These are phyloP conservation scores for Austropuccinia psidii DNA, from an alignment of 1,284 basidiomycete genomes.

Conservation along the genomic window DNA sequence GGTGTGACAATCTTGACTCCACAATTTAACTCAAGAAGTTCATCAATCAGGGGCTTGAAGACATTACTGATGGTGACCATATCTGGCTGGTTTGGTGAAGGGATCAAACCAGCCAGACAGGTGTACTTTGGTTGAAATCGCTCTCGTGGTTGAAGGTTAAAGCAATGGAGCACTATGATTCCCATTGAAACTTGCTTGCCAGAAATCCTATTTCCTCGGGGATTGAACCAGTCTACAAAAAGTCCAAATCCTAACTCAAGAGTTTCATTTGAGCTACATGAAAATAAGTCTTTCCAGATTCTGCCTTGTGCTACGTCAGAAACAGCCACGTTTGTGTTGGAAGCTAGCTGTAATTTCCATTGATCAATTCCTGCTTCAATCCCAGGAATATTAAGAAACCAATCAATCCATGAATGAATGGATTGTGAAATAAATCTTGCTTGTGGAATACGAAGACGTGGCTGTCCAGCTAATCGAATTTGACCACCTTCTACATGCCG, in stretches of 20 bases:
- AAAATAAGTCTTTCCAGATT: background rate
- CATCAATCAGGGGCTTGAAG: background rate
- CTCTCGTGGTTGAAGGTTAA: background rate
- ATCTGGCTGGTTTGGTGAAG: background rate
- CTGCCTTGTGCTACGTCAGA: background rate
- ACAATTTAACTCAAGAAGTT: background rate
- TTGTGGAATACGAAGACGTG: background rate
- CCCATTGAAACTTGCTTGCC: background rate
- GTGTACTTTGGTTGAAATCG: background rate
- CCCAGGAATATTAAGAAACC: conserved; percentile 2
- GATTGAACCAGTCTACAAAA: background rate
- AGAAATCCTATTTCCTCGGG: background rate
- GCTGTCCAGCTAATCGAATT: background rate
- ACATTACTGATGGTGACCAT: background rate
- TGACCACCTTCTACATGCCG: too few species aligned
- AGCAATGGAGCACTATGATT: background rate
- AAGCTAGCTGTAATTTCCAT: too few species aligned
- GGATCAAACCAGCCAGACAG: background rate
- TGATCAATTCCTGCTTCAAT: conserved; percentile 12
- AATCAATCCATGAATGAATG: background rate
- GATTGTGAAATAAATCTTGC: background rate
- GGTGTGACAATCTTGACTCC: background rate
- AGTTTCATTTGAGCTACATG: too few species aligned
- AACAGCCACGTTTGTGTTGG: too few species aligned
- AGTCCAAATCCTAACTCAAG: background rate